Conservation (phyloP, 129 eudicot species). For the Ambrosia trifida region DNA sequence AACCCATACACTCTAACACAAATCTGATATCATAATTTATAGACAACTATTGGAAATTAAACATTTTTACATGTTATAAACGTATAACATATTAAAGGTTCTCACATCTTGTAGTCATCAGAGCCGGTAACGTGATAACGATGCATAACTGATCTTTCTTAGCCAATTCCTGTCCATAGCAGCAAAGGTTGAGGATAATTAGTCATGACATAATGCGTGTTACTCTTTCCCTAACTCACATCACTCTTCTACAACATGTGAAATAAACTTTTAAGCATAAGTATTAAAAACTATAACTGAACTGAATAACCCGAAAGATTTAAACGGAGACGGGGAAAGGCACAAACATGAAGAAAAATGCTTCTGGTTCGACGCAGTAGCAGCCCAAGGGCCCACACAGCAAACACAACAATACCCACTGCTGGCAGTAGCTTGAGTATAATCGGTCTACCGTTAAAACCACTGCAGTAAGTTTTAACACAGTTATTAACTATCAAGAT, state of each 20-base stretch:
- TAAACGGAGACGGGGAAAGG: slow-evolving; percentile 26
- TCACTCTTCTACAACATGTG: slow-evolving; percentile 57
- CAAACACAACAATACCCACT: slow-evolving; percentile 62
- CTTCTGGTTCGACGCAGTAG: slow-evolving; percentile 66
- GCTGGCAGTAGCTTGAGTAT: slow-evolving; percentile 79
- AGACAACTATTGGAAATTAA: no score
- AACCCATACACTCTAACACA: no score
- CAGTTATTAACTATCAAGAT: neutral
- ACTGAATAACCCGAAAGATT: neutral
- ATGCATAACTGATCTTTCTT: no score
- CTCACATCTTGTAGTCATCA: slow-evolving; percentile 82
- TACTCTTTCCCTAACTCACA: slow-evolving; percentile 81
- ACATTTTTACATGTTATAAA: no score
- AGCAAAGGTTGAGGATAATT: slow-evolving; percentile 82
- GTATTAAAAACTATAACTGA: neutral
- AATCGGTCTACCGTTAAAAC: slow-evolving; percentile 56
- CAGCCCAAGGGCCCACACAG: slow-evolving; percentile 90
- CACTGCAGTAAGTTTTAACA: slow-evolving; percentile 35
- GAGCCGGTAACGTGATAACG: slow-evolving; percentile 81
- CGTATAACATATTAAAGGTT: no score
- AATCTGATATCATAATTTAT: no score
- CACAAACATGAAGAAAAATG: slow-evolving; percentile 59
- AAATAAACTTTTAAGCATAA: slow-evolving; percentile 4
- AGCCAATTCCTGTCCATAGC: slow-evolving; percentile 98
- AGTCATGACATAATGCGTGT: slow-evolving; percentile 63